Evolutionary conservation across 2,329 filamentous ascomycete species (phyloP).

Genomic region (Fusarium robinianum): DNA sequence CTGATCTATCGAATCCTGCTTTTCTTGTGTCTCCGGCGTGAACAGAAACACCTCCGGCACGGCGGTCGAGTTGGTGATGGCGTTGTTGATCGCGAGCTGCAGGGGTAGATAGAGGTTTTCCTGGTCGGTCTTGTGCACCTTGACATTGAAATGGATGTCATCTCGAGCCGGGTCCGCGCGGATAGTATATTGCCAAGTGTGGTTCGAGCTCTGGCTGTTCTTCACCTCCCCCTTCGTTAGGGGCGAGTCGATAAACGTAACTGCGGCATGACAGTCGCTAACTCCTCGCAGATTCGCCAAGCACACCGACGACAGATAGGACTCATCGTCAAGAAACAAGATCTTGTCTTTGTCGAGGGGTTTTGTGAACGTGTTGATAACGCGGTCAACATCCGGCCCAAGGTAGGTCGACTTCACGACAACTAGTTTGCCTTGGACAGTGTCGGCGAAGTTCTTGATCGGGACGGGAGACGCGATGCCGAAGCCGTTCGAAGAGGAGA

Average conservation of each 20-base stretch:
- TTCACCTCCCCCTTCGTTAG: slow-evolving; percentile 16
- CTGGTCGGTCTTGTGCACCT: slow-evolving; percentile 39
- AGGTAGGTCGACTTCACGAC: slow-evolving; percentile 30
- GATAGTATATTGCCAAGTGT: slow-evolving; percentile 39
- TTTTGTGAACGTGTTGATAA: slow-evolving; percentile 33
- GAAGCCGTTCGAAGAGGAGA: slow-evolving; percentile 11
- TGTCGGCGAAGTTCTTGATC: slow-evolving; percentile 26
- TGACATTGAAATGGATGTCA: slow-evolving; percentile 54
- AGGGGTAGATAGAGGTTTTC: slow-evolving; percentile 35
- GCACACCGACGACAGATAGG: slow-evolving; percentile 25
- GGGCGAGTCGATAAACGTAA: slow-evolving; percentile 40
- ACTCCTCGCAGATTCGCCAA: slow-evolving; percentile 34
- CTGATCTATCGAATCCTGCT: slow-evolving; percentile 1
- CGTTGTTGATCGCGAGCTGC: slow-evolving; percentile 40
- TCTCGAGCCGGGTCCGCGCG: slow-evolving; percentile 28
- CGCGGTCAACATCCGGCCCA: slow-evolving; percentile 31
- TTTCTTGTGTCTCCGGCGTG: slow-evolving; percentile 13
- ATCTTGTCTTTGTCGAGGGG: slow-evolving; percentile 23
- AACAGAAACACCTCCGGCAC: slow-evolving; percentile 29
- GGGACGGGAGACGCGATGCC: slow-evolving; percentile 25
- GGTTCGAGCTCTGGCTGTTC: slow-evolving; percentile 11
- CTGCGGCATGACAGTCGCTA: slow-evolving; percentile 37
- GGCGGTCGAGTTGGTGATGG: slow-evolving; percentile 35
- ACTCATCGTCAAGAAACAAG: slow-evolving; percentile 22
- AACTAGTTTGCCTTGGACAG: slow-evolving; percentile 33